Evolutionary conservation across 78 protist genomes (phyloP), one percentile per base, ranked within the genome.

Genomic region (Carpediemonas membranifera): DNA sequence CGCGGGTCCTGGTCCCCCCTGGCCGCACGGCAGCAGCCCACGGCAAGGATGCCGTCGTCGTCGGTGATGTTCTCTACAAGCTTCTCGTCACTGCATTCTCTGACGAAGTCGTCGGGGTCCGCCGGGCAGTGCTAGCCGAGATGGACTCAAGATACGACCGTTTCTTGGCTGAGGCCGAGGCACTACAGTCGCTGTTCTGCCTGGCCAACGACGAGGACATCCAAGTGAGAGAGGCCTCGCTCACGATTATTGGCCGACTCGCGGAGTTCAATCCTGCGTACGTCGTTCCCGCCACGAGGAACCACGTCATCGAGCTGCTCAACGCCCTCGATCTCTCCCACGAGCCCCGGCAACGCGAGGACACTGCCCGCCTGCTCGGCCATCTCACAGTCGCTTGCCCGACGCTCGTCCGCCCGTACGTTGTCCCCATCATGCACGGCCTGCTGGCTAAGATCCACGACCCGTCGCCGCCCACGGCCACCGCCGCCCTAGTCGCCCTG

Each of bases 261-360:
- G 60, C 94, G 24, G 21, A 16, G n/a, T 59, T 77, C 43, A 94
- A 92, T 63, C 98, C 98, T 2, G 92, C 94, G 37, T 64, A 81
- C 47, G 91, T 87, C 28, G 41, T 90, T 83, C 97, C 98, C 7
- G 34, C 90, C 21, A 72, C 92, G 27, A 65, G 98, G 44, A 82
- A 86, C 24, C 52, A 39, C 35, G 31, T 59, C 33, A 65, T 90
- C 28, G 92, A 87, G 57, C 72, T 94, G 5, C 79, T 94, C 19
- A 85, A 90, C 0, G 91, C 87, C 58, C 72, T 91, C 35, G 84
- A 79, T 27, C 78, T 11, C 43, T 16, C 70, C 36, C 36, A 19
- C 34, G 78, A 67, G 14, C 56, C n/a, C 47, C 19, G 39, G 82
- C 44, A 59, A 41, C 34, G 52, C 41, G 90, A 87, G 36, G 85